phyloP scores from a whole-genome alignment of 331 rosid species.

The Telfairia occidentalis region DNA sequence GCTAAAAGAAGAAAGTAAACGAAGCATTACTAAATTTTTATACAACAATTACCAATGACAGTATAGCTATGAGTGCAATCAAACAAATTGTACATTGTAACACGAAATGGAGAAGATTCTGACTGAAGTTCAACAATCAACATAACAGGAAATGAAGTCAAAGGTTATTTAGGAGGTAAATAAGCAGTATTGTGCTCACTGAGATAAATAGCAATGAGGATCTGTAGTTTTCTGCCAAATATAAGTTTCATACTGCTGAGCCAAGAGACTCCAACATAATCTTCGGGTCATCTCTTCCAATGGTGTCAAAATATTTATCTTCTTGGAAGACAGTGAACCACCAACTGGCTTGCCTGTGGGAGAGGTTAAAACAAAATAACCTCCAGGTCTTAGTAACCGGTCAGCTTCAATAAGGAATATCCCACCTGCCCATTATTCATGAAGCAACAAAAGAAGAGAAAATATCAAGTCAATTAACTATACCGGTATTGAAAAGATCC shows the following conservation, averaged over 20 bases:
- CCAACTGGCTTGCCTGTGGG: conserved; percentile 52
- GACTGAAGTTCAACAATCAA: not conserved
- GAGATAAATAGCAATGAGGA: conserved; percentile 59
- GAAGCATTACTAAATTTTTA: conserved; percentile 17
- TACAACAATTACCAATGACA: not conserved
- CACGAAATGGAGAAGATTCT: not conserved
- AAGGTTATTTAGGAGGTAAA: not conserved
- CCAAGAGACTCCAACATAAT: conserved; percentile 85
- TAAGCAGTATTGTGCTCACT: conserved; percentile 33
- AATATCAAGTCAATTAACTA: not conserved
- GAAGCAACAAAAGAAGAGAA: not conserved
- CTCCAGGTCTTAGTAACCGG: conserved; percentile 95
- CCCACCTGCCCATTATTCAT: conserved; percentile 55
- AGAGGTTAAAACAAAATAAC: conserved; percentile 86
- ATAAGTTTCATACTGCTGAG: conserved; percentile 86
- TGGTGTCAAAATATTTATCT: conserved; percentile 39
- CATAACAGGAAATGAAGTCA: not conserved
- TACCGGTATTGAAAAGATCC: not conserved
- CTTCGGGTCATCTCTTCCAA: conserved; percentile 54
- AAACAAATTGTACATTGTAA: not conserved
- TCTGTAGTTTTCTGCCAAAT: conserved; percentile 86
- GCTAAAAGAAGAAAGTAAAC: conserved; percentile 30
- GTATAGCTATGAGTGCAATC: not conserved
- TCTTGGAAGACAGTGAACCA: conserved; percentile 47
- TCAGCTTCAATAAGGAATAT: conserved; percentile 76